These are phyloP conservation scores for Alternaria sp. DNA, from an alignment of 2,329 filamentous ascomycete genomes.

Conservation along the genomic window DNA sequence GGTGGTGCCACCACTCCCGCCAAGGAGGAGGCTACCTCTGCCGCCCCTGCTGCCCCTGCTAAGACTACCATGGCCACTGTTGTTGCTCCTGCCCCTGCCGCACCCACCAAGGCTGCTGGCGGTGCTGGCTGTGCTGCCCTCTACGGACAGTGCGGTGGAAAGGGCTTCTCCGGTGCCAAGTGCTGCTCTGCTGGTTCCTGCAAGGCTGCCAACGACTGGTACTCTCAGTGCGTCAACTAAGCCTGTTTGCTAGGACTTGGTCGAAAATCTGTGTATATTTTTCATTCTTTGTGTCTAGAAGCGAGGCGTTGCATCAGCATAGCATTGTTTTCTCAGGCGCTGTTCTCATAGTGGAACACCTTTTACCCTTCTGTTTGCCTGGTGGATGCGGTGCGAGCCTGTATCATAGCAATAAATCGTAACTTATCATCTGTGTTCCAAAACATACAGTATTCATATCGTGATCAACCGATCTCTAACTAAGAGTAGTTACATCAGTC, in stretches of 20 bases:
- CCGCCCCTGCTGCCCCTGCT: slow-evolving; percentile 9
- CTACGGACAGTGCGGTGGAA: slow-evolving; percentile 28
- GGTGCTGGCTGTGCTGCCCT: slow-evolving; percentile 16
- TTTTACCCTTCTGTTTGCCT: slow-evolving; percentile 1
- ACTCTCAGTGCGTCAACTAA: slow-evolving; percentile 26
- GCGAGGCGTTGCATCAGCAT: slow-evolving; percentile 1
- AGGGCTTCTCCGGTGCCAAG: slow-evolving; percentile 21
- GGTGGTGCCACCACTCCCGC: slow-evolving; percentile 13
- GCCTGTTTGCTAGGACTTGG: neutral
- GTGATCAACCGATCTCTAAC: neutral
- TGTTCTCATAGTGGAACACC: neutral
- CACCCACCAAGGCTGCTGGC: neutral
- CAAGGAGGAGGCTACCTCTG: slow-evolving; percentile 14
- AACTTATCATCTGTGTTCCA: neutral
- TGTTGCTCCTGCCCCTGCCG: slow-evolving; percentile 4
- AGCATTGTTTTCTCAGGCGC: neutral
- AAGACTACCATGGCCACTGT: slow-evolving; percentile 3
- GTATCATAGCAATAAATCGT: neutral
- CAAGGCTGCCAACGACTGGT: slow-evolving; percentile 27
- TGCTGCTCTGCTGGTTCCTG: slow-evolving; percentile 27
- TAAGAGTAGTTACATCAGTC: neutral
- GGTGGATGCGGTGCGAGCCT: neutral
- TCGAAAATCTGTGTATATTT: slow-evolving; percentile 1
- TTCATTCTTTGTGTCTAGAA: neutral
- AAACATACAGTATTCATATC: neutral